Evolutionary conservation across 1,284 basidiomycete genomes (phyloP).

Genomic region (Trichosporon coremiiforme): DNA sequence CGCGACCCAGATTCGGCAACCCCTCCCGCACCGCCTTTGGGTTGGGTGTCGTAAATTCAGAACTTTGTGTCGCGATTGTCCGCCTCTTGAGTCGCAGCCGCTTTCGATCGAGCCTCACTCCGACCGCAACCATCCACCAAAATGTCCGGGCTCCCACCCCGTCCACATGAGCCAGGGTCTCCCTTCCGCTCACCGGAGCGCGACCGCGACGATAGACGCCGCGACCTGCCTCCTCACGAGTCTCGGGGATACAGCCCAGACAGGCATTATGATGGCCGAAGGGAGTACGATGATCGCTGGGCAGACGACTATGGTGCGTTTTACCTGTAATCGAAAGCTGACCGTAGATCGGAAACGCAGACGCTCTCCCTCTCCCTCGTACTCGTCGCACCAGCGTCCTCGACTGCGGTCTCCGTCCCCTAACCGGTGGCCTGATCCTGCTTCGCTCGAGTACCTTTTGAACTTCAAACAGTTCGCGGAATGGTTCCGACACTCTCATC

Average conservation of each 20-base stretch:
- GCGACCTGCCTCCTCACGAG: background rate
- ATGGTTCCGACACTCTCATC: constrained; percentile 80
- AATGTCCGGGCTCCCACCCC: constrained; percentile 21
- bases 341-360: constrained; percentile 68
- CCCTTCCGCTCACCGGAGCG: constrained; percentile 24
- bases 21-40: background rate
- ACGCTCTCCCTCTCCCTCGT: constrained; percentile 81
- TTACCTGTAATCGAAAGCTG: background rate
- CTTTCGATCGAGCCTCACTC: background rate
- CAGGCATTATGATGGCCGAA: constrained; percentile 21
- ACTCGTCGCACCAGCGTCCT: constrained; percentile 51
- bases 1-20: background rate
- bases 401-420: constrained; percentile 44
- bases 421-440: constrained; percentile 63
- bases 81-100: background rate
- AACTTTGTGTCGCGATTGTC: background rate
- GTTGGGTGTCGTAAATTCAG: background rate
- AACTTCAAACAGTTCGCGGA: constrained; percentile 82
- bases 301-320: constrained; percentile 47
- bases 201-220: constrained; percentile 18
- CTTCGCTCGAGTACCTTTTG: constrained; percentile 77
- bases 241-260: constrained; percentile 19
- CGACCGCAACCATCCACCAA: background rate
- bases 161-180: constrained; percentile 19
- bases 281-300: constrained; percentile 38